phyloP scores from a whole-genome alignment of 139 green algal species.

The Tetradesmus obliquus region DNA sequence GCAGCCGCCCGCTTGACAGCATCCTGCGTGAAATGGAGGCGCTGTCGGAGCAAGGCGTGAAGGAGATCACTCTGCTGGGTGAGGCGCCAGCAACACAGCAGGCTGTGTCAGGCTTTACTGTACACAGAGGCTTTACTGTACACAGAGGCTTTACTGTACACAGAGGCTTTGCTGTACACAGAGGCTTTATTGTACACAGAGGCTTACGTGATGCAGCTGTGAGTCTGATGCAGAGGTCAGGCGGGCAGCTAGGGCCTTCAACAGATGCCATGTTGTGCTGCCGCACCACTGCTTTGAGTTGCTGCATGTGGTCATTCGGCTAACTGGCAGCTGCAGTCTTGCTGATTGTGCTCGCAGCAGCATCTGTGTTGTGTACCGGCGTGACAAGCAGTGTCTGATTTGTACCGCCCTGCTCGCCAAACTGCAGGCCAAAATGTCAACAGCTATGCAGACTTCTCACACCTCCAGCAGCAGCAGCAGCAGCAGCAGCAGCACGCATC shows the following conservation, averaged over 20 bases:
- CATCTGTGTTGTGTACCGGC: not conserved
- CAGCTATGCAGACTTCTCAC: constrained; percentile 78
- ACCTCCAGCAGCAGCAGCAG: constrained; percentile 1
- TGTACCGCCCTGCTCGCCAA: not conserved
- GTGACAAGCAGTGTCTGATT: not conserved
- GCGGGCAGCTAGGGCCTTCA: too few species aligned
- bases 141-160: too few species aligned
- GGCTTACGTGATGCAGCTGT: too few species aligned
- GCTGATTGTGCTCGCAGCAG: not conserved
- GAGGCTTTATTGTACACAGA: too few species aligned
- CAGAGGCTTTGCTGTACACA: too few species aligned
- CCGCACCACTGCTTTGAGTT: too few species aligned
- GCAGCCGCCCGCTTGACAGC: constrained; percentile 66
- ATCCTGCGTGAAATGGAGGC: constrained; percentile 81
- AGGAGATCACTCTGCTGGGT: constrained; percentile 85
- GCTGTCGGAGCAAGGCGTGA: constrained; percentile 72
- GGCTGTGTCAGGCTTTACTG: too few species aligned
- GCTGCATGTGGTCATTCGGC: too few species aligned
- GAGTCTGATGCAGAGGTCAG: too few species aligned
- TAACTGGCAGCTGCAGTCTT: too few species aligned
- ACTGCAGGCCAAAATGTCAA: constrained; percentile 93
- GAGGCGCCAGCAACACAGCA: not conserved
- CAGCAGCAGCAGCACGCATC: not conserved
- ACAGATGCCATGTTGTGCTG: too few species aligned
- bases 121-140: too few species aligned